phyloP scores from a whole-genome alignment of 805 yeast genomes.

The Metschnikowia kunwiensis region DNA sequence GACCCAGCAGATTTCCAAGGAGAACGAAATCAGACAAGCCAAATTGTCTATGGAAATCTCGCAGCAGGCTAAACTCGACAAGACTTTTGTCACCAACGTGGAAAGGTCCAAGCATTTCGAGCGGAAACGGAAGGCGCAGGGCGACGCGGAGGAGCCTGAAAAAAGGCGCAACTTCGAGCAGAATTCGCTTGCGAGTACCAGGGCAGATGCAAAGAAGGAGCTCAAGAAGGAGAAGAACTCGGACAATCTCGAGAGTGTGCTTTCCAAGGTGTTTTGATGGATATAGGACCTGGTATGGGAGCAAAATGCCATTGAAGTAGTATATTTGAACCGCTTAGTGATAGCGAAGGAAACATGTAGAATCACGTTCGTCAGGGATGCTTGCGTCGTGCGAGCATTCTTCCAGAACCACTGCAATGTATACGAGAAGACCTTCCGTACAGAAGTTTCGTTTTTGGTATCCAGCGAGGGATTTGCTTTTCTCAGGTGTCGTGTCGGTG shows the following conservation, averaged over 20 bases:
- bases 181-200: conserved; percentile 58
- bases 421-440: no score
- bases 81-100: conserved; percentile 76
- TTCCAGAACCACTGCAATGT: no score
- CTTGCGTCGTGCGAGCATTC: no score
- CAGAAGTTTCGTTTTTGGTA: no score
- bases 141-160: conserved; percentile 19
- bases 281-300: no score
- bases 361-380: no score
- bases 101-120: conserved; percentile 81
- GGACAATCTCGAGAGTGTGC: conserved; percentile 45
- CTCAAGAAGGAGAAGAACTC: conserved; percentile 42
- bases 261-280: conserved; percentile 49
- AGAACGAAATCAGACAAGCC: conserved; percentile 83
- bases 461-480: no score
- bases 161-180: conserved; percentile 61
- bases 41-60: conserved; percentile 84
- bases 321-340: no score
- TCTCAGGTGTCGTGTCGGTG: no score
- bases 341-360: no score
- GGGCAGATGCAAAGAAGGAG: conserved; percentile 57
- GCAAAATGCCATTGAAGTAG: no score
- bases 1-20: conserved; percentile 89
- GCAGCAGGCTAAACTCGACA: conserved; percentile 84
- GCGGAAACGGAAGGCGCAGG: conserved; percentile 38